Percentiles rank a stretch among this genome's conserved stretches.
phyloP scores from a whole-genome alignment of 1,284 basidiomycete species.

The Pulchroboletus neoregius region DNA sequence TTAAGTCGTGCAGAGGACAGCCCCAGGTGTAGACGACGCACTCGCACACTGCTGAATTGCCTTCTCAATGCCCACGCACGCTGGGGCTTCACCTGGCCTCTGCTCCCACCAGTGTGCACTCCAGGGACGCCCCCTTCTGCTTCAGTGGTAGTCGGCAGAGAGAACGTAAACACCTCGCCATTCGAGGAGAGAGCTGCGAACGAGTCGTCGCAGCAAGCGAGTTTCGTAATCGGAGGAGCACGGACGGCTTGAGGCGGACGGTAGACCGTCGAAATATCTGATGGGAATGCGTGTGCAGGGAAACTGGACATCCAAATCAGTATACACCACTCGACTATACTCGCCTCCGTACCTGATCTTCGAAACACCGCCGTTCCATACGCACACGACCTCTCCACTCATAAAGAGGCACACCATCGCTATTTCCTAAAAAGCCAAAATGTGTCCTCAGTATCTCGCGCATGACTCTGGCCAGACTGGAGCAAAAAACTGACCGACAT shows the following conservation, averaged over 20 bases:
- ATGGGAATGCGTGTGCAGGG: slow-evolving; percentile 64
- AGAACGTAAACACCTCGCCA: slow-evolving; percentile 92
- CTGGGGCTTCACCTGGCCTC: slow-evolving; percentile 62
- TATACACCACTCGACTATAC: slow-evolving; percentile 11
- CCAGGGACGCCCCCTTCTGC: slow-evolving; percentile 19
- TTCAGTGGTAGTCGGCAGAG: slow-evolving; percentile 40
- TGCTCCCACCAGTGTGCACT: slow-evolving; percentile 29
- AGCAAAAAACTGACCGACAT: slow-evolving; percentile 54
- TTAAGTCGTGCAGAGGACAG: slow-evolving; percentile 4
- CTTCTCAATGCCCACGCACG: slow-evolving; percentile 90
- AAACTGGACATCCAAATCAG: slow-evolving; percentile 44
- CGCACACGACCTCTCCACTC: slow-evolving; percentile 76
- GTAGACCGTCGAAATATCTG: slow-evolving; percentile 68
- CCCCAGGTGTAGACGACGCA: slow-evolving; percentile 31
- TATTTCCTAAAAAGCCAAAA: slow-evolving; percentile 54
- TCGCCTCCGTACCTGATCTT: slow-evolving; percentile 60
- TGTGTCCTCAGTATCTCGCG: slow-evolving; percentile 3
- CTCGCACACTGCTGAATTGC: slow-evolving; percentile 80
- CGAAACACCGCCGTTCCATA: slow-evolving; percentile 75
- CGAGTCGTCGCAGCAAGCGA: slow-evolving; percentile 76
- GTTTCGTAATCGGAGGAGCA: slow-evolving; percentile 74
- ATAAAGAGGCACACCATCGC: slow-evolving; percentile 78
- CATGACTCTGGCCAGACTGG: neutral
- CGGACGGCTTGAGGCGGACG: slow-evolving; percentile 72
- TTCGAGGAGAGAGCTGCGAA: slow-evolving; percentile 85